Conservation (phyloP, 768 basidiomycete genomes). For the Mycena kentingensis region DNA sequence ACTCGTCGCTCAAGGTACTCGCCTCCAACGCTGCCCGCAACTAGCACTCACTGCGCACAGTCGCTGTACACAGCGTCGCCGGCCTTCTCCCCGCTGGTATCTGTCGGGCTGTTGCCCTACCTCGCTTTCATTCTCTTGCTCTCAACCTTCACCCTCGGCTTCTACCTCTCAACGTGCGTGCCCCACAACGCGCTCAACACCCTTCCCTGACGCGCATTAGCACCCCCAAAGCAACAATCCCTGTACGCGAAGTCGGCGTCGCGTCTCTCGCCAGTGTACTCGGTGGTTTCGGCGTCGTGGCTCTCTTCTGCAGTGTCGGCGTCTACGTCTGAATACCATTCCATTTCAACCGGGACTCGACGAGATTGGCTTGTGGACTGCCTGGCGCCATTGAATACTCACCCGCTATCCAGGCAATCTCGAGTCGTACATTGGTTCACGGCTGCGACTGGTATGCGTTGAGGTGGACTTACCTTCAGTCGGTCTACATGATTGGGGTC, state of each 20-base stretch:
- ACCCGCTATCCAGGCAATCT: no score
- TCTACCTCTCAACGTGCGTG: conserved; percentile 87
- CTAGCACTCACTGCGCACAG: conserved; percentile 34
- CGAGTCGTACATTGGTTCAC: no score
- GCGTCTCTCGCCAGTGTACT: conserved; percentile 74
- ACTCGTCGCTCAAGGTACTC: conserved; percentile 56
- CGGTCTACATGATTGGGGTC: no score
- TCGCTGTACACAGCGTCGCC: conserved; percentile 66
- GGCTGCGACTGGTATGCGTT: no score
- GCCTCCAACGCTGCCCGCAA: conserved; percentile 5
- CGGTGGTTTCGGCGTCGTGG: conserved; percentile 87
- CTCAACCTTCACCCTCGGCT: conserved; percentile 79
- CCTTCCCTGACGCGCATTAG: conserved; percentile 13
- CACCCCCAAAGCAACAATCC: conserved; percentile 59
- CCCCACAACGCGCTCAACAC: conserved; percentile 10
- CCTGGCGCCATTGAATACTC: no score
- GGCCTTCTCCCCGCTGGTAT: conserved; percentile 68
- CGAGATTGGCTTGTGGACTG: no score
- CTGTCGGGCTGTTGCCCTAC: conserved; percentile 69
- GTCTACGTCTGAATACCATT: conserved; percentile 80
- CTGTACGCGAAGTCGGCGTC: conserved; percentile 68
- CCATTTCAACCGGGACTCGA: no score
- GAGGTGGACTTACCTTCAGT: no score
- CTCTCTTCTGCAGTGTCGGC: conserved; percentile 83
- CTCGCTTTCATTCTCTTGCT: conserved; percentile 74